Evolutionary conservation across 371 early-diverging fungal genomes (phyloP).

Genomic region (Mortierella sp.): DNA sequence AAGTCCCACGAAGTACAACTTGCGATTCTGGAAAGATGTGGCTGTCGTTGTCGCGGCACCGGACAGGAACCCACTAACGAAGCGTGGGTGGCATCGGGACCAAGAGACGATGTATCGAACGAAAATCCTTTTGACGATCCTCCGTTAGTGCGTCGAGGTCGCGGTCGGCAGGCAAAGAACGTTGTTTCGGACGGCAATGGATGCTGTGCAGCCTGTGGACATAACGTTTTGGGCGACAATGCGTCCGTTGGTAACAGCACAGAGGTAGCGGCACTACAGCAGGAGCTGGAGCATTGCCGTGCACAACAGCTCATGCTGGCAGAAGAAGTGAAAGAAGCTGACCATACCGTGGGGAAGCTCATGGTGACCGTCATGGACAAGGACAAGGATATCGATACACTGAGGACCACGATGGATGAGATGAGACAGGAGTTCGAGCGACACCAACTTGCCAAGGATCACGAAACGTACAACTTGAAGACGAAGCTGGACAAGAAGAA

Average conservation of each 20-base stretch:
- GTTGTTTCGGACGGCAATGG: too few relatives aligned
- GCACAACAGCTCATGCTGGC: background rate
- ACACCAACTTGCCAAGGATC: background rate
- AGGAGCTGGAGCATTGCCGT: constrained; percentile 10
- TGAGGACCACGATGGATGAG: background rate
- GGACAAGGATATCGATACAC: background rate
- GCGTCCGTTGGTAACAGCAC: background rate
- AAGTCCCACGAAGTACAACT: constrained; percentile 2
- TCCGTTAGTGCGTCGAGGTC: too few relatives aligned
- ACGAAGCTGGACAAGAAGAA: constrained; percentile 3
- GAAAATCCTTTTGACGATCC: background rate
- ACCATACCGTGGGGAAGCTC: background rate
- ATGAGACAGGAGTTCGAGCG: constrained; percentile 1
- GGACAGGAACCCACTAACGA: background rate
- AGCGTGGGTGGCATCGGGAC: too few relatives aligned
- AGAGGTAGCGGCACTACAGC: background rate
- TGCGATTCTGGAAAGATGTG: background rate
- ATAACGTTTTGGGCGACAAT: background rate
- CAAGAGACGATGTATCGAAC: too few relatives aligned
- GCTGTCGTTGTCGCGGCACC: constrained; percentile 5
- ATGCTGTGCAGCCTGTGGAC: background rate
- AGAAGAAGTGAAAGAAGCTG: background rate
- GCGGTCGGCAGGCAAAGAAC: too few relatives aligned
- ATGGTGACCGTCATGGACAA: constrained; percentile 5
- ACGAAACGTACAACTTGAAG: background rate